Evolutionary conservation across 2,329 filamentous ascomycete genomes (phyloP), one percentile per base, ranked within the genome.

Genomic region (Ophidiomyces ophidiicola): DNA sequence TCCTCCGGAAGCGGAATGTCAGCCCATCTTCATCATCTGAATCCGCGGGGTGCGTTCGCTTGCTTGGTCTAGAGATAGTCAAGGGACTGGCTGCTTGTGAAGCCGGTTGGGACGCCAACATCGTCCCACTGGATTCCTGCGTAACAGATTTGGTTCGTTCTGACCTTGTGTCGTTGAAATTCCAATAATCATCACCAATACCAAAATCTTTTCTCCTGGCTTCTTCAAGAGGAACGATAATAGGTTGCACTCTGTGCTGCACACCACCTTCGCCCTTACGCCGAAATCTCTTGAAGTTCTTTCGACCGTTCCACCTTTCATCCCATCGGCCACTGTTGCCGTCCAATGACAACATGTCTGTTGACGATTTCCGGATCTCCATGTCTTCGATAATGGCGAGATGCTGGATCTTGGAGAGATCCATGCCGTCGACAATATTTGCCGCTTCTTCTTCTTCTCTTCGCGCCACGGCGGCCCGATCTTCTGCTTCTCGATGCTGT

Each of bases 261-360:
- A 53, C 49, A 0, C 58, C 37, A 45, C 56, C 53, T 48, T 59
- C 50, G 40, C 57, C 55, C 32, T 56, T 50, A 25, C 60, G 44
- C 42, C 46, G 28, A 54, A 98, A 98, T 50, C 76, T 82, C 59
- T 98, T 98, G 65, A 94, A 98, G 54, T 98, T 96, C 60, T 85
- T 88, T 30, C 88, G 72, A 0, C 88, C 90, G 55, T 94, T 93
- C 90, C 90, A 98, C 26, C 70, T 71, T 1, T 84, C 77, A 48
- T 94, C 75, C 87, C 88, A 94, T 28, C 83, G 71, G 4, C 78
- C 74, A n/a, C 63, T 55, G 37, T 61, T 48, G n/a, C 61, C 51
- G 48, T 44, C 49, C 45, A 36, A 50, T 50, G 51, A 48, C 49
- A 46, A 45, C 38, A 45, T 29, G 52, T 51, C 53, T 7, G 19